Evolutionary conservation across 352 stramenopile species (phyloP).

Genomic region (Pythium utonaiense): DNA sequence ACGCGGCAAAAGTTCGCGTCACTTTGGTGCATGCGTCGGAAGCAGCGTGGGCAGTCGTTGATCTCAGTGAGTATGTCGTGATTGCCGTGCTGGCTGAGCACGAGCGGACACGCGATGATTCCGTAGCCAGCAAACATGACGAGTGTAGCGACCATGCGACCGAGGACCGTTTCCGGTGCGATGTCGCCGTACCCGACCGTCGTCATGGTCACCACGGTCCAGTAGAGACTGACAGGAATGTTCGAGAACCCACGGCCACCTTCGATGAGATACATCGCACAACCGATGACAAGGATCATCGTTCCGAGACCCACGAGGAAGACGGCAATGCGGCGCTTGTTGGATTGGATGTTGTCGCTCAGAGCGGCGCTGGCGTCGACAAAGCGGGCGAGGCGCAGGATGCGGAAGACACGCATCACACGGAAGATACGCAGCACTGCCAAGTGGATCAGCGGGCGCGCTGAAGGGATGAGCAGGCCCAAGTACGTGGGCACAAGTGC

Average conservation of each 20-base stretch:
- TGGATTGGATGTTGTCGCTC: conserved; percentile 75
- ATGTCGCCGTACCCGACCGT: conserved; percentile 88
- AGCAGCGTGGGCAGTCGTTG: conserved; percentile 62
- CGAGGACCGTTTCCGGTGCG: conserved; percentile 70
- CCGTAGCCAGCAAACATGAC: conserved; percentile 88
- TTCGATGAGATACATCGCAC: conserved; percentile 83
- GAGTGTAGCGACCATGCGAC: conserved; percentile 73
- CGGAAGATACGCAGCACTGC: conserved; percentile 76
- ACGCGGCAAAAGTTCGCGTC: conserved; percentile 78
- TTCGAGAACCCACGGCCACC: conserved; percentile 75
- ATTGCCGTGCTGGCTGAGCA: conserved; percentile 56
- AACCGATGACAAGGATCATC: conserved; percentile 77
- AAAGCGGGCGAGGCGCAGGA: conserved; percentile 69
- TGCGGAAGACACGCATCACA: conserved; percentile 75
- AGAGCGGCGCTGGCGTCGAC: conserved; percentile 66
- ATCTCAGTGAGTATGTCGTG: conserved; percentile 56
- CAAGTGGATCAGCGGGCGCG: conserved; percentile 64
- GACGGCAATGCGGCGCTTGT: conserved; percentile 72
- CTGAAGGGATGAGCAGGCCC: conserved; percentile 55
- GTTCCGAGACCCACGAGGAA: conserved; percentile 75
- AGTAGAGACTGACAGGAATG: conserved; percentile 86
- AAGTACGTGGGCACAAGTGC: conserved; percentile 80
- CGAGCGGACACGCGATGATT: conserved; percentile 79
- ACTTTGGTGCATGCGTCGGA: conserved; percentile 70
- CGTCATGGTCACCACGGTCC: conserved; percentile 86